Conservation (phyloP, 2,329 filamentous ascomycete genomes). For the Botrytis galanthina region DNA sequence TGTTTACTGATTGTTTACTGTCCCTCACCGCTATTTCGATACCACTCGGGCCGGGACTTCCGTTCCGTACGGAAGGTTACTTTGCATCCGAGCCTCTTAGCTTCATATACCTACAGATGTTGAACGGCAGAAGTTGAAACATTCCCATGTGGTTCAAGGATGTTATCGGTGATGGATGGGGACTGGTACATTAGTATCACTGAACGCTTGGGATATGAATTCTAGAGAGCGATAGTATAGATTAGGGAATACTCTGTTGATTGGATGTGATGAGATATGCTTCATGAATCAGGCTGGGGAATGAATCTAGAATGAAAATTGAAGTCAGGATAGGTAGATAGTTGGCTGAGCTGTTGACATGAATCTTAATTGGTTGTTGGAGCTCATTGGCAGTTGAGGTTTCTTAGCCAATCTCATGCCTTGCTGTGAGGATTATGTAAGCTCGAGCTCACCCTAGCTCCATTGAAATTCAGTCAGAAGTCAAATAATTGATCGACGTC, state of each 20-base stretch:
- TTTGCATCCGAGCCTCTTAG: background rate
- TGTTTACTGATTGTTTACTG: background rate
- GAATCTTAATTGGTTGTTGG: background rate
- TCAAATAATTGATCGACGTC: background rate
- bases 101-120: background rate
- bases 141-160: background rate
- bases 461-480: background rate
- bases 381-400: background rate
- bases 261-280: background rate
- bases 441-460: background rate
- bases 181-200: background rate
- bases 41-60: constrained; percentile 1
- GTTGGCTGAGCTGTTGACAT: background rate
- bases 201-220: background rate
- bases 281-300: background rate
- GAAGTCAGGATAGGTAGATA: background rate
- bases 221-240: background rate
- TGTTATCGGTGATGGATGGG: background rate
- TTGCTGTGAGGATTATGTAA: background rate
- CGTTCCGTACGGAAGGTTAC: background rate
- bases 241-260: background rate
- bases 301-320: background rate
- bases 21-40: constrained; percentile 3
- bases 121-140: background rate
- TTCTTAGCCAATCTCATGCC: background rate